A percentile compares a stretch with the other conserved stretches of the same genome.
These are phyloP conservation scores for Kurtzmaniella natalensis DNA, from an alignment of 1,139 yeast genomes.

Conservation along the genomic window DNA sequence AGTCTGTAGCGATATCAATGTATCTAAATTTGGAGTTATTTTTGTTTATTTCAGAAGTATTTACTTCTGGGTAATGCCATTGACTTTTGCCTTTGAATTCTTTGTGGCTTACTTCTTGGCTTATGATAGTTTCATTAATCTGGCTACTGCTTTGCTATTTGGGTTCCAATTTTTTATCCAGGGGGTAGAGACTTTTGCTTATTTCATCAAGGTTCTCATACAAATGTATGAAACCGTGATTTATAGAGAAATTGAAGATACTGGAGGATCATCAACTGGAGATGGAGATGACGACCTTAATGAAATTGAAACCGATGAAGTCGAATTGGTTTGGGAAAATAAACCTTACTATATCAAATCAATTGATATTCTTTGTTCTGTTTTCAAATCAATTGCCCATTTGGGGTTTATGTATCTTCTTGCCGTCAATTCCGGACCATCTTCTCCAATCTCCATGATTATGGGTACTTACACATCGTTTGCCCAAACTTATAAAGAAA, in stretches of 20 bases:
- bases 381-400: slow-evolving; percentile 35
- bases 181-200: slow-evolving; percentile 50
- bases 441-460: slow-evolving; percentile 63
- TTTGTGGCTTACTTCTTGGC: slow-evolving; percentile 52
- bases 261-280: no score
- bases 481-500: slow-evolving; percentile 44
- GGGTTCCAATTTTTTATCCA: slow-evolving; percentile 76
- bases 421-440: slow-evolving; percentile 47
- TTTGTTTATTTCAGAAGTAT: slow-evolving; percentile 14
- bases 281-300: slow-evolving; percentile 10
- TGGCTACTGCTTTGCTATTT: slow-evolving; percentile 52
- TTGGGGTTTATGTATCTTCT: slow-evolving; percentile 33
- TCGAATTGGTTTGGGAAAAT: slow-evolving; percentile 64
- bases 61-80: slow-evolving; percentile 28
- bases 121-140: slow-evolving; percentile 52
- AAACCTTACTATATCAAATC: slow-evolving; percentile 59
- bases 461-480: slow-evolving; percentile 62
- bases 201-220: slow-evolving; percentile 46
- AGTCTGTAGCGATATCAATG: slow-evolving; percentile 19
- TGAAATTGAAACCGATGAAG: slow-evolving; percentile 42
- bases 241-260: slow-evolving; percentile 15
- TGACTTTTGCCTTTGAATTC: slow-evolving; percentile 48
- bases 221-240: slow-evolving; percentile 53
- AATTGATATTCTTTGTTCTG: slow-evolving; percentile 49
- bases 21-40: slow-evolving; percentile 17